phyloP scores from a whole-genome alignment of 139 green algal genomes.

The Parachlorella kessleri region DNA sequence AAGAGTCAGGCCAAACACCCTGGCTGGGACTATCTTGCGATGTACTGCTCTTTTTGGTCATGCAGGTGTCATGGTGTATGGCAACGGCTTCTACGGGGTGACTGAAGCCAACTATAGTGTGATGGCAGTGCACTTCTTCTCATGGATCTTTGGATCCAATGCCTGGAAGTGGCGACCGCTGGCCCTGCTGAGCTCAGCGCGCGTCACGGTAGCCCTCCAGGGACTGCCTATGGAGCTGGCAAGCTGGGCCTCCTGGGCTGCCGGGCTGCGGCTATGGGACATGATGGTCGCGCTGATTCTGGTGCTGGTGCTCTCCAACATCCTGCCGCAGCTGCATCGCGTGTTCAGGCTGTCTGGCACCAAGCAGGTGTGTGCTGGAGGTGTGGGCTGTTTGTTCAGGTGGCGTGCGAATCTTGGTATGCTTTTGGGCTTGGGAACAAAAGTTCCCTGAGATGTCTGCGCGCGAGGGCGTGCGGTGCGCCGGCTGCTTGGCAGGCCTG shows the following conservation, averaged over 20 bases:
- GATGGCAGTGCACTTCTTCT: slow-evolving; percentile 61
- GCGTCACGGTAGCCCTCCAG: background rate
- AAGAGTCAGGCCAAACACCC: too few species aligned
- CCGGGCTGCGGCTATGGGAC: background rate
- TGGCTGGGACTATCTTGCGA: too few species aligned
- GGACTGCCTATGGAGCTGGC: too few species aligned
- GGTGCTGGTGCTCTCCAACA: background rate
- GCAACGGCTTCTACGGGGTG: slow-evolving; percentile 79
- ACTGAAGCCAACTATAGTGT: slow-evolving; percentile 87
- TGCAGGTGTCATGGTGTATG: slow-evolving; percentile 80
- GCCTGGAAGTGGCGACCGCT: background rate
- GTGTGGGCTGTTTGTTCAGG: too few species aligned
- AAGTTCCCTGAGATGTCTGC: too few species aligned
- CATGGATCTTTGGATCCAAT: slow-evolving; percentile 1
- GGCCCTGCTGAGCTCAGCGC: background rate
- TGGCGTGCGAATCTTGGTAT: too few species aligned
- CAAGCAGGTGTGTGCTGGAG: slow-evolving; percentile 8
- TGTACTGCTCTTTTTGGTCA: background rate
- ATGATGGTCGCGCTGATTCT: background rate
- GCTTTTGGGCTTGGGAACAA: too few species aligned
- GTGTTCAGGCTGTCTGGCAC: slow-evolving; percentile 16
- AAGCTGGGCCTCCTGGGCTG: too few species aligned
- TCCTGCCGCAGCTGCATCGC: slow-evolving; percentile 24
- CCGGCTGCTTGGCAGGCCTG: too few species aligned
- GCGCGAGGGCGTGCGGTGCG: too few species aligned